These are phyloP conservation scores for Dovyalis caffra DNA, from an alignment of 345 rosid species.

Conservation along the genomic window DNA sequence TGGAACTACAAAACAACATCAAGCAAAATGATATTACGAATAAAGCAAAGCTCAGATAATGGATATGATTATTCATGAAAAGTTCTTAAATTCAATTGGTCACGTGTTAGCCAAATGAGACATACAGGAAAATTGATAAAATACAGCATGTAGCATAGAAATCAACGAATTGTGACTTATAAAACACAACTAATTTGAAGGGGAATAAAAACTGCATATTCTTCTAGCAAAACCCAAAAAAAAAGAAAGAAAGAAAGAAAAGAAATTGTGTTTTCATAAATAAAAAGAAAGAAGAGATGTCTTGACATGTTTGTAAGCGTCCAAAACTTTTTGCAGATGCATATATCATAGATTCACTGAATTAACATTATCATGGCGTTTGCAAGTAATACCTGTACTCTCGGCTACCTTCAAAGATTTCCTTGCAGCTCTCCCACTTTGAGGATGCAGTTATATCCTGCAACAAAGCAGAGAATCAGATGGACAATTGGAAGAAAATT, in stretches of 20 bases:
- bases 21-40: conserved; percentile 10
- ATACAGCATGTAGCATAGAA: neutral
- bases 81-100: neutral
- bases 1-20: conserved; percentile 47
- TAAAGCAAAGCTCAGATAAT: neutral
- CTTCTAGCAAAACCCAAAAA: neutral
- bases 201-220: neutral
- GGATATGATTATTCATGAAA: conserved; percentile 8
- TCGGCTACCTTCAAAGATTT: conserved; percentile 63
- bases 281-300: too few species aligned
- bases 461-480: conserved; percentile 26
- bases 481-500: conserved; percentile 20
- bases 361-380: neutral
- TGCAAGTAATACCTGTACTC: conserved; percentile 67
- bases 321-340: neutral
- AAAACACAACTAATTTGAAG: neutral
- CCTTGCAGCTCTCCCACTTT: conserved; percentile 73
- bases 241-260: too few species aligned
- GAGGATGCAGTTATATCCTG: conserved; percentile 82
- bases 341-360: neutral
- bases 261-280: too few species aligned
- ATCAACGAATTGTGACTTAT: neutral
- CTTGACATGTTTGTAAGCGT: neutral
- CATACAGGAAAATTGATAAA: neutral
- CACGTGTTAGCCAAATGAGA: neutral